Conservation (phyloP, 495 filamentous ascomycete genomes). For the Xylaria telfairii region DNA sequence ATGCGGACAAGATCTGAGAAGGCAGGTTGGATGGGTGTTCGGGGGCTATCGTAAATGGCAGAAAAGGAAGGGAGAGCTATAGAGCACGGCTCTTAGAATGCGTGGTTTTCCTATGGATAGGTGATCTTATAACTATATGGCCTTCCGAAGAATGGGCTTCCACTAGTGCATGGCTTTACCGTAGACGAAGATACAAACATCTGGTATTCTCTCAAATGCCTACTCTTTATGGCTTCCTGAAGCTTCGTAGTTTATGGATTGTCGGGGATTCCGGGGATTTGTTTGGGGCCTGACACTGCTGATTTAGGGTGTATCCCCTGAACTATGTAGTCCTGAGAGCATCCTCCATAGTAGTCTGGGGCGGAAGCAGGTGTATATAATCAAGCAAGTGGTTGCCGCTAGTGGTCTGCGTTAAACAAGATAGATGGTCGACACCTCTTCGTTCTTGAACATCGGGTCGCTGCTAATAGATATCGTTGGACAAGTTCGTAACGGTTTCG, state of each 20-base stretch:
- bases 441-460: not conserved
- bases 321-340: not conserved
- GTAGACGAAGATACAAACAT: not conserved
- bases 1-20: constrained; percentile 28
- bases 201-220: not conserved
- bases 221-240: not conserved
- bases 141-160: not conserved
- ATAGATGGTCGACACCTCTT: not conserved
- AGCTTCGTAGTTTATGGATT: not conserved
- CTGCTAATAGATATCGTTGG: not conserved
- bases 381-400: not conserved
- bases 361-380: not conserved
- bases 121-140: not conserved
- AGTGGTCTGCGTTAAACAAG: not conserved
- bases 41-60: constrained; percentile 15
- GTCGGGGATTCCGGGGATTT: not conserved
- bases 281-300: not conserved
- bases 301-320: too few relatives aligned
- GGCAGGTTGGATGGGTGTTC: constrained; percentile 29
- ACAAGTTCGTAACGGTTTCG: not conserved
- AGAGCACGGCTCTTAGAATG: too few relatives aligned
- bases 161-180: not conserved
- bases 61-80: not conserved
- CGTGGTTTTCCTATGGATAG: not conserved
- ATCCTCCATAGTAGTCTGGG: not conserved